phyloP scores from a whole-genome alignment of 2,329 filamentous ascomycete species.

The Colletotrichum viniferum region DNA sequence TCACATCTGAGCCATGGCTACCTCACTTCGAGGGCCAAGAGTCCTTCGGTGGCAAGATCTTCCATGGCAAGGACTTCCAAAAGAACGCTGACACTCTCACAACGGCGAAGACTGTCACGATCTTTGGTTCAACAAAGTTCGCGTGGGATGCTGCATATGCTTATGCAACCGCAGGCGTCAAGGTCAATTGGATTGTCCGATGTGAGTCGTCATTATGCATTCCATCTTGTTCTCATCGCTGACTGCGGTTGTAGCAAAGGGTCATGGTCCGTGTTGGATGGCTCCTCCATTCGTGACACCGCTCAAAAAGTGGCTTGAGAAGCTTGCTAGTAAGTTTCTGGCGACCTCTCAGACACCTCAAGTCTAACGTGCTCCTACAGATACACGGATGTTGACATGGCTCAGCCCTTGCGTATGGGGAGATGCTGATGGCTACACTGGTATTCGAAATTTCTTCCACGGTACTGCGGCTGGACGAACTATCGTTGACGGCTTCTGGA shows the following conservation, averaged over 20 bases:
- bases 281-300: slow-evolving; percentile 67
- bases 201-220: slow-evolving; percentile 30
- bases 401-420: slow-evolving; percentile 79
- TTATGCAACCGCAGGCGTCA: slow-evolving; percentile 57
- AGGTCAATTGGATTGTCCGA: slow-evolving; percentile 66
- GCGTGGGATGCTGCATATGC: slow-evolving; percentile 69
- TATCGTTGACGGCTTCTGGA: slow-evolving; percentile 63
- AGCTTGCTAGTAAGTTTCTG: slow-evolving; percentile 56
- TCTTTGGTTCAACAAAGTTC: slow-evolving; percentile 69
- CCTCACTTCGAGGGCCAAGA: slow-evolving; percentile 52
- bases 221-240: no score
- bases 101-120: slow-evolving; percentile 47
- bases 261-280: slow-evolving; percentile 65
- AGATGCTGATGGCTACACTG: slow-evolving; percentile 61
- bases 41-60: slow-evolving; percentile 48
- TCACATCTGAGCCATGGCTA: slow-evolving; percentile 54
- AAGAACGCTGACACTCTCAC: slow-evolving; percentile 43
- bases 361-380: slow-evolving; percentile 24
- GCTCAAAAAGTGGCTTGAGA: slow-evolving; percentile 69
- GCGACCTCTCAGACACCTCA: neutral
- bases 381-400: slow-evolving; percentile 72
- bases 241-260: slow-evolving; percentile 35
- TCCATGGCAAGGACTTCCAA: slow-evolving; percentile 53
- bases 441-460: slow-evolving; percentile 60
- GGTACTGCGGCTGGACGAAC: slow-evolving; percentile 58